Conservation (phyloP, 352 stramenopile genomes). For the Phytopythium litorale region DNA sequence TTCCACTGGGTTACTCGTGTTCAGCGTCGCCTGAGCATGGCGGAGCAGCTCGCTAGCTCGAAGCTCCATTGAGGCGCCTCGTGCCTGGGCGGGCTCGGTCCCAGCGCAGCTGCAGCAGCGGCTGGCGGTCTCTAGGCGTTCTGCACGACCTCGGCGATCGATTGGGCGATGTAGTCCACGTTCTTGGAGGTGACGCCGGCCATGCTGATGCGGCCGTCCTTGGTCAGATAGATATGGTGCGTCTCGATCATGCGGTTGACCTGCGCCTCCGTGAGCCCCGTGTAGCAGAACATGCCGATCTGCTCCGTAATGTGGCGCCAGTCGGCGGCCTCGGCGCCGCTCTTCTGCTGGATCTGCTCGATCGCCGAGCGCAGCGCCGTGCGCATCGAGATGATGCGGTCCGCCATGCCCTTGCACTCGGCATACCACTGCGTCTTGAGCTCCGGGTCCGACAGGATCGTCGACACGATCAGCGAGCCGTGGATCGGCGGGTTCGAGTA, state of each 20-base stretch:
- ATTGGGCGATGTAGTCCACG: conserved; percentile 95
- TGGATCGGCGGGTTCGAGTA: conserved; percentile 99
- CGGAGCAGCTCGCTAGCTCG: not conserved
- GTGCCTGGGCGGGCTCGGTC: not conserved
- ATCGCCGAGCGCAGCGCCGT: conserved; percentile 75
- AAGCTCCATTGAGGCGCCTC: not conserved
- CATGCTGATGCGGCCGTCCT: conserved; percentile 98
- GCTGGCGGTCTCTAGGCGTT: conserved; percentile 45
- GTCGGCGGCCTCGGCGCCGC: conserved; percentile 72
- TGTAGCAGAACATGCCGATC: conserved; percentile 99
- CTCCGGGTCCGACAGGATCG: conserved; percentile 91
- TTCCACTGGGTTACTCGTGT: not conserved
- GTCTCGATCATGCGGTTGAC: conserved; percentile 92
- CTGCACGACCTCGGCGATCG: conserved; percentile 93
- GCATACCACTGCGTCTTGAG: conserved; percentile 93
- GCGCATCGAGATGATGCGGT: conserved; percentile 95
- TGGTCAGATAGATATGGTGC: conserved; percentile 98
- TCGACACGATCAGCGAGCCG: conserved; percentile 97
- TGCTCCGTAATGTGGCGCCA: conserved; percentile 99
- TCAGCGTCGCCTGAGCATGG: not conserved
- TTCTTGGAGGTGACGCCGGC: conserved; percentile 96
- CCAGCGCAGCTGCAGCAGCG: not conserved
- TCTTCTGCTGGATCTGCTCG: conserved; percentile 72
- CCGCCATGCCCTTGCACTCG: conserved; percentile 96
- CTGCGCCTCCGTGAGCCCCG: conserved; percentile 93